Base-by-base conservation (phyloP, 805 yeast genomes). In the Dipodascopsis uninucleata region DNA sequence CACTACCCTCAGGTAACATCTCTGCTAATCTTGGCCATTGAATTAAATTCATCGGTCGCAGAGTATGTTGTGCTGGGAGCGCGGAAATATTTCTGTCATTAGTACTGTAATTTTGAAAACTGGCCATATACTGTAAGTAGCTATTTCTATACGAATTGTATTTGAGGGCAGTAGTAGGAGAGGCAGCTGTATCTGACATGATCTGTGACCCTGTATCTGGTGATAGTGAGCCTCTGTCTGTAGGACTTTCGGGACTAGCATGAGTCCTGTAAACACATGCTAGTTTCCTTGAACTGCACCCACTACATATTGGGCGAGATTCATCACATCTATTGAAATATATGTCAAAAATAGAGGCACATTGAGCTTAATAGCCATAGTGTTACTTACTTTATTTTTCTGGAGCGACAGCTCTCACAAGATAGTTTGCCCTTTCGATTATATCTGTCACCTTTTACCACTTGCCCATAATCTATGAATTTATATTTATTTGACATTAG, bases 11-110 rank as follows among this genome's bases (percentile, higher is more conserved):
- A 2, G 32, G 17, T 26, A 23, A 8, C 9, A 40, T 25, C 23
- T 34, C 18, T 2, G 41, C 12, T 12, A 40, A 22, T 18, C n/a
- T 21, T 12, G 44, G 44, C 44, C 44, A 38, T 4, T 29, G 41
- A 9, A 38, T 28, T 12, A 38, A 28, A 2, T 17, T 12, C 21
- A 20, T 22, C 5, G 41, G 41, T 4, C 21, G 34, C 25, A 38
- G 23, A 6, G 32, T 38, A 23, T 38, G 41, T 7, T 28, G 23
- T 14, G 35, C 34, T 2, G 41, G 34, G 2, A 38, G 17, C 28
- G 26, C 26, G n/a, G 41, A 38, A 9, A 38, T 28, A 28, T 28
- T 38, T 14, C n/a, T n/a, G 32, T 34, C 5, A 16, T 28, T 22
- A 31, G 7, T 21, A 20, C 10, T 18, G 21, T 32, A 40, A 20